phyloP scores from a whole-genome alignment of 805 yeast species.

The Nakazawaea wickerhamii region DNA sequence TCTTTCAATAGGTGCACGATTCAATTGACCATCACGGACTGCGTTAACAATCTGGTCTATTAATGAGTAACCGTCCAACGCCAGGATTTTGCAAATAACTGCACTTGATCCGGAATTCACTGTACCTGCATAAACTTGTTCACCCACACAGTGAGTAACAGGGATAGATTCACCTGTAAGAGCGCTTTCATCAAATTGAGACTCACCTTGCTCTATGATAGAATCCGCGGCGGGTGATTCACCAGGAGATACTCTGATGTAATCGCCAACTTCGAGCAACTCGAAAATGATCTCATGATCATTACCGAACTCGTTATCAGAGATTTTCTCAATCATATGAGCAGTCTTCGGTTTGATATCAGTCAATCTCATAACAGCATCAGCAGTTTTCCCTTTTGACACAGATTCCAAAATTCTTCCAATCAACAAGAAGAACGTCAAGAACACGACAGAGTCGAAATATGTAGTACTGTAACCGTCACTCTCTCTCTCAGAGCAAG shows the following conservation, averaged over 20 bases:
- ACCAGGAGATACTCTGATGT: constrained; percentile 43
- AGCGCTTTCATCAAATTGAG: constrained; percentile 57
- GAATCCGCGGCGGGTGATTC: constrained; percentile 60
- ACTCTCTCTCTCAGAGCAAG: constrained; percentile 22
- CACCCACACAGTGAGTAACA: constrained; percentile 51
- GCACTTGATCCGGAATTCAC: constrained; percentile 55
- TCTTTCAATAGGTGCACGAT: constrained; percentile 69
- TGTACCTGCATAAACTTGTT: constrained; percentile 69
- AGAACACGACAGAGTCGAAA: constrained; percentile 74
- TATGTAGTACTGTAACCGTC: constrained; percentile 57
- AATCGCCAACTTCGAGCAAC: constrained; percentile 47
- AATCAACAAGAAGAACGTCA: constrained; percentile 63
- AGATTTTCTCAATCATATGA: constrained; percentile 30
- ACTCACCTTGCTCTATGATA: constrained; percentile 38
- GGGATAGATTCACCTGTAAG: constrained; percentile 60
- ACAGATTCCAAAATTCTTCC: constrained; percentile 66
- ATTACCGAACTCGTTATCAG: constrained; percentile 17
- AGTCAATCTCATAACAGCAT: constrained; percentile 51
- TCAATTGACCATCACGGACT: constrained; percentile 68
- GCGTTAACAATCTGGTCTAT: constrained; percentile 65
- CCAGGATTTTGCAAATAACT: constrained; percentile 48
- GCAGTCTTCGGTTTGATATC: constrained; percentile 47
- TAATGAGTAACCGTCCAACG: constrained; percentile 59
- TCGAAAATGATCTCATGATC: constrained; percentile 35
- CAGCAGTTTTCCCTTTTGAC: constrained; percentile 63